Percentiles rank a stretch among this genome's conserved stretches.
phyloP scores from a whole-genome alignment of 345 rosid genomes.

The Citrus maxima region DNA sequence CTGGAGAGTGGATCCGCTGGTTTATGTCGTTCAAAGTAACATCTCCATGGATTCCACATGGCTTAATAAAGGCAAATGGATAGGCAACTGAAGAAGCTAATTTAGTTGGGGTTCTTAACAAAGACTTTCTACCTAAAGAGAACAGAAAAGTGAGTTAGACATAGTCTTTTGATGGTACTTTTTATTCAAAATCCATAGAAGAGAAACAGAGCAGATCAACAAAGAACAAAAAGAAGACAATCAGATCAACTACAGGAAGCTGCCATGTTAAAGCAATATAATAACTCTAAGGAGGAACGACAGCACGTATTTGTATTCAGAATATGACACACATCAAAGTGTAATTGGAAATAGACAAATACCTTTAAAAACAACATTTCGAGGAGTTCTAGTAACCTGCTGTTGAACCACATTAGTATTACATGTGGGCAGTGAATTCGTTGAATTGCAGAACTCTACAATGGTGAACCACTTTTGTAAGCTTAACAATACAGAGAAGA shows the following conservation, averaged over 20 bases:
- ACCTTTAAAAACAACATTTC: constrained; percentile 81
- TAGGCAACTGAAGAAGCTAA: constrained; percentile 75
- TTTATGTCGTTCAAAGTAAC: constrained; percentile 96
- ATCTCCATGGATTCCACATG: constrained; percentile 82
- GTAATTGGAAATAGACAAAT: constrained; percentile 2
- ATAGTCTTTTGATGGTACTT: background rate
- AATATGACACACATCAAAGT: background rate
- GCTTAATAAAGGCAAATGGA: constrained; percentile 94
- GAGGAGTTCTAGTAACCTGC: constrained; percentile 47
- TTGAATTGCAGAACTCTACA: constrained; percentile 54
- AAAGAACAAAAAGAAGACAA: background rate
- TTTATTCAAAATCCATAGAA: background rate
- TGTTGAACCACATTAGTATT: constrained; percentile 47
- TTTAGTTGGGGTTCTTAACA: constrained; percentile 57
- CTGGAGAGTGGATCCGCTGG: constrained; percentile 73
- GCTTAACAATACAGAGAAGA: background rate
- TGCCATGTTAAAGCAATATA: background rate
- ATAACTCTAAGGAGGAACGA: background rate
- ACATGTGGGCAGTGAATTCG: constrained; percentile 38
- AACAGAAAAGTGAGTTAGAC: constrained; percentile 7
- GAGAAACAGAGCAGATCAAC: background rate
- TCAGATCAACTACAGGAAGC: background rate
- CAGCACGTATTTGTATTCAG: background rate
- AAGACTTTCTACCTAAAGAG: constrained; percentile 66
- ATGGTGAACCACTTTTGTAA: constrained; percentile 14